Evolutionary conservation across 805 yeast species (phyloP).

Genomic region (Geotrichum ghanense): DNA sequence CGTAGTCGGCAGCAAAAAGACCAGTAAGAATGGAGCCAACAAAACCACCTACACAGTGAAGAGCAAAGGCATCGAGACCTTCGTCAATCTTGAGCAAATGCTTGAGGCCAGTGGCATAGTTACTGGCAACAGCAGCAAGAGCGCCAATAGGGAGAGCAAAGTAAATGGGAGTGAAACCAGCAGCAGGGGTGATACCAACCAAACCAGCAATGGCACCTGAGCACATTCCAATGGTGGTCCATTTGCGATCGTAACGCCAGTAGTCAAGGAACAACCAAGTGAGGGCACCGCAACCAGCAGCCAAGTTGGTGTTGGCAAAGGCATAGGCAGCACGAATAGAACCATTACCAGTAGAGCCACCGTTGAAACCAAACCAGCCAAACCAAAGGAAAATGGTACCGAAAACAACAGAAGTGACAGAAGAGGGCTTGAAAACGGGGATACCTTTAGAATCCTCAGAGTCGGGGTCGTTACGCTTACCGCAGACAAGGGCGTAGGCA

Average conservation of each 20-base stretch:
- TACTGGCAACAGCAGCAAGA: conserved; percentile 65
- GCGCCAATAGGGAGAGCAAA: conserved; percentile 77
- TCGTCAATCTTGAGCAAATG: conserved; percentile 68
- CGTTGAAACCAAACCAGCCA: conserved; percentile 99
- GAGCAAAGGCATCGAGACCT: conserved; percentile 88
- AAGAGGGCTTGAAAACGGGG: conserved; percentile 90
- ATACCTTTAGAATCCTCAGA: conserved; percentile 40
- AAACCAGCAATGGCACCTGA: conserved; percentile 89
- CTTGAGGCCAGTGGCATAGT: conserved; percentile 78
- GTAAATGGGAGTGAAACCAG: conserved; percentile 91
- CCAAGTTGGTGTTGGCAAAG: conserved; percentile 81
- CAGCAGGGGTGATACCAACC: conserved; percentile 94
- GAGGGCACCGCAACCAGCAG: conserved; percentile 88
- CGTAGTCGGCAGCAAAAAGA: conserved; percentile 87
- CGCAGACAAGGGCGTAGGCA: conserved; percentile 83
- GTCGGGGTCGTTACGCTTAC: conserved; percentile 78
- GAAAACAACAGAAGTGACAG: conserved; percentile 77
- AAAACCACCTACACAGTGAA: conserved; percentile 91
- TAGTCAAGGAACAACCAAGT: conserved; percentile 91
- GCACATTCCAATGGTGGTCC: conserved; percentile 91
- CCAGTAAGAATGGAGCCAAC: conserved; percentile 79
- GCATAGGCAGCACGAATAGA: conserved; percentile 92
- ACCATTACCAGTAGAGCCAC: conserved; percentile 94
- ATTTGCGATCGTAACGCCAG: conserved; percentile 74
- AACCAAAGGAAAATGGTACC: conserved; percentile 96